These are phyloP conservation scores for Ottelia alismoides DNA, from an alignment of 106 monocot species.

Conservation along the genomic window DNA sequence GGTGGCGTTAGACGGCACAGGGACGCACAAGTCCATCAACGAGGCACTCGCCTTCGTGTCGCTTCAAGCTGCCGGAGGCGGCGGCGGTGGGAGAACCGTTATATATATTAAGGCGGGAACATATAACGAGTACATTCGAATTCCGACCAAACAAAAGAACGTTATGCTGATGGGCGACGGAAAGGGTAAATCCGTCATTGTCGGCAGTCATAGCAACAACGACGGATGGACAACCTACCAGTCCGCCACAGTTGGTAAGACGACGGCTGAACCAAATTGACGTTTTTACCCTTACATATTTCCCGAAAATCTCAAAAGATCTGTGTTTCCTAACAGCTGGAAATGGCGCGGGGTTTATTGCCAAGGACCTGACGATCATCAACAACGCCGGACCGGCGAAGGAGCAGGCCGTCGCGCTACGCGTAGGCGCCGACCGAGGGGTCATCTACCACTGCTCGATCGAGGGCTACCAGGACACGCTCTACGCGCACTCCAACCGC, in stretches of 20 bases:
- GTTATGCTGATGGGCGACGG: conserved; percentile 11
- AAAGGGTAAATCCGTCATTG: conserved; percentile 4
- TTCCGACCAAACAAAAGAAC: not conserved
- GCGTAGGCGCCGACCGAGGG: not conserved
- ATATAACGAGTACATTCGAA: conserved; percentile 7
- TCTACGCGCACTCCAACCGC: not conserved
- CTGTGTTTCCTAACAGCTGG: not conserved
- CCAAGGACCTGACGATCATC: not conserved
- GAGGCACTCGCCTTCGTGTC: no score
- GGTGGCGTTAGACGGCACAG: no score
- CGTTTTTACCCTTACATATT: not conserved
- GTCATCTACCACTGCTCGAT: not conserved
- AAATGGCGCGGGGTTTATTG: conserved; percentile 1
- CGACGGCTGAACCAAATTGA: not conserved
- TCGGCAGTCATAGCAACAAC: not conserved
- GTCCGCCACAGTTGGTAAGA: conserved; percentile 11
- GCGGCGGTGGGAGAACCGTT: no score
- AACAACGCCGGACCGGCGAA: not conserved
- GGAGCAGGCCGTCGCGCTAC: conserved; percentile 1
- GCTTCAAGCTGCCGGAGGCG: no score
- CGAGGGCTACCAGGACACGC: conserved; percentile 3
- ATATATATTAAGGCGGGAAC: conserved; percentile 8
- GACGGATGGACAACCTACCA: conserved; percentile 1
- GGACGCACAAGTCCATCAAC: no score
- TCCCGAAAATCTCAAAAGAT: not conserved